Percentiles rank a stretch among this genome's conserved stretches.
Evolutionary conservation across 2,329 filamentous ascomycete genomes (phyloP).

Genomic region (Stachybotrys chartarum): DNA sequence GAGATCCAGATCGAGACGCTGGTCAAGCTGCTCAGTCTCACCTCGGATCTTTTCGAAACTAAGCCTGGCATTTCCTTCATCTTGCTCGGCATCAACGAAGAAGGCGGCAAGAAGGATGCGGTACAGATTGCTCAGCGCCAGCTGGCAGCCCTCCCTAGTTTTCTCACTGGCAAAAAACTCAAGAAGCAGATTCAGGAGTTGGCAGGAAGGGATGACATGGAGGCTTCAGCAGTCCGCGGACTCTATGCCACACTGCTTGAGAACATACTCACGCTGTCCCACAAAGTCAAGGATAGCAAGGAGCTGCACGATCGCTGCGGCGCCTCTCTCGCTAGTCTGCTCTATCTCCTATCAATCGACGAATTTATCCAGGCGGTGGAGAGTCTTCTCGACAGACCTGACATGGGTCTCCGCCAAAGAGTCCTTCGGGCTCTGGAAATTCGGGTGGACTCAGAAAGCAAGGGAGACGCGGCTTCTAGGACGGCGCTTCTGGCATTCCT

Average conservation of each 20-base stretch:
- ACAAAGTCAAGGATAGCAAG: slow-evolving; percentile 52
- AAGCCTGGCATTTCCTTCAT: slow-evolving; percentile 67
- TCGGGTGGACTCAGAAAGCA: slow-evolving; percentile 67
- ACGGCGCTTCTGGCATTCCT: slow-evolving; percentile 70
- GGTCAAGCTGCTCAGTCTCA: slow-evolving; percentile 67
- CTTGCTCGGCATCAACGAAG: slow-evolving; percentile 55
- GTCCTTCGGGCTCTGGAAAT: slow-evolving; percentile 74
- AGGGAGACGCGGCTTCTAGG: slow-evolving; percentile 61
- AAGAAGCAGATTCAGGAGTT: slow-evolving; percentile 48
- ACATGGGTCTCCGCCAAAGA: slow-evolving; percentile 69
- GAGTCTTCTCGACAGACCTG: slow-evolving; percentile 67
- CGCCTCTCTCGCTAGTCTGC: slow-evolving; percentile 68
- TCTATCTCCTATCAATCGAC: slow-evolving; percentile 76
- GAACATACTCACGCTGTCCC: slow-evolving; percentile 57
- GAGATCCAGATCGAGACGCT: slow-evolving; percentile 73
- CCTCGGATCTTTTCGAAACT: slow-evolving; percentile 66
- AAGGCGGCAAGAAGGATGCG: slow-evolving; percentile 38
- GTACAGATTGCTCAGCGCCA: slow-evolving; percentile 46
- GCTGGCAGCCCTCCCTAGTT: slow-evolving; percentile 48
- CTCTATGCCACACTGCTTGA: slow-evolving; percentile 65
- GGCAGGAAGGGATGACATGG: slow-evolving; percentile 57
- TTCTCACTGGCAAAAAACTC: slow-evolving; percentile 52
- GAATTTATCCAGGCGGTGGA: slow-evolving; percentile 89
- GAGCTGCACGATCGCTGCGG: slow-evolving; percentile 52
- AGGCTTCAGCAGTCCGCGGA: slow-evolving; percentile 57